A percentile compares a stretch with the other conserved stretches of the same genome.
Evolutionary conservation across 768 basidiomycete genomes (phyloP).

Genomic region (Suillus paluster): DNA sequence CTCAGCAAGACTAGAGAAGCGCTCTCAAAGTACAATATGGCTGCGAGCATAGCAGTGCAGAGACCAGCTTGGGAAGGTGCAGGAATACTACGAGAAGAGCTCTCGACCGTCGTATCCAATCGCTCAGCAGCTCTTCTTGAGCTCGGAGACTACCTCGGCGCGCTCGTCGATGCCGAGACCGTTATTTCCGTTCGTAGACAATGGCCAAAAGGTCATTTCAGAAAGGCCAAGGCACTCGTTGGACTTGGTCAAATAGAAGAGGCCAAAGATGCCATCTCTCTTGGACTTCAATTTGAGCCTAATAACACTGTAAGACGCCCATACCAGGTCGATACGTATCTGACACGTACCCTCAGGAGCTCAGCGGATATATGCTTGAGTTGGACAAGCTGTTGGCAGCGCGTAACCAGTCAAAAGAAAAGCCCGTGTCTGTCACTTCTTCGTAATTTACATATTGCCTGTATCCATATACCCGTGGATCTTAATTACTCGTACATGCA

Average conservation of each 20-base stretch:
- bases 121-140: constrained; percentile 88
- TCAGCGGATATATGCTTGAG: constrained; percentile 37
- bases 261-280: constrained; percentile 78
- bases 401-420: constrained; percentile 9
- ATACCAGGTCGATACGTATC: background rate
- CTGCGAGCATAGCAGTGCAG: constrained; percentile 75
- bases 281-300: constrained; percentile 87
- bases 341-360: constrained; percentile 29
- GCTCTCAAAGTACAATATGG: constrained; percentile 77
- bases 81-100: constrained; percentile 83
- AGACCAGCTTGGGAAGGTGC: constrained; percentile 92
- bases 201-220: constrained; percentile 97
- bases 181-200: constrained; percentile 83
- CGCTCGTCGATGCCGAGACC: constrained; percentile 88
- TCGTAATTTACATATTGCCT: background rate
- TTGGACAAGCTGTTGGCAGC: constrained; percentile 28
- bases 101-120: constrained; percentile 89
- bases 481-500: background rate
- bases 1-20: constrained; percentile 68
- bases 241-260: constrained; percentile 72
- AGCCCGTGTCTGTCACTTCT: background rate
- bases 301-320: constrained; percentile 52
- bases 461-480: constrained; percentile 7
- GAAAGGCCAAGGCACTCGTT: constrained; percentile 87
- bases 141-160: constrained; percentile 71